These are phyloP conservation scores for Turnera subulata DNA, from an alignment of 345 rosid genomes.

Conservation along the genomic window DNA sequence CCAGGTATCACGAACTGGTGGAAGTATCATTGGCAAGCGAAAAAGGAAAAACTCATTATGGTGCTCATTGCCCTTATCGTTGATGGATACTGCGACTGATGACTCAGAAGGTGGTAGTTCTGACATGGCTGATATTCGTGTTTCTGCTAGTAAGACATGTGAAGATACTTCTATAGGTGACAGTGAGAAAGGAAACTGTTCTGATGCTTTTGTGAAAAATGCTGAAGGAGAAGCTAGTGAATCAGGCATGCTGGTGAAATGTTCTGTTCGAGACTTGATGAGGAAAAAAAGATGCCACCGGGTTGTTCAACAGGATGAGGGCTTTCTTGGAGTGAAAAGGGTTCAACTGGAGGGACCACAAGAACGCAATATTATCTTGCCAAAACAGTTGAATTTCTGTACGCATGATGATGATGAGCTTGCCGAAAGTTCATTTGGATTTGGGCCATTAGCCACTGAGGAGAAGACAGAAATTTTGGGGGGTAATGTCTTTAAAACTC, in stretches of 20 bases:
- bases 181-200: conserved; percentile 30
- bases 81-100: conserved; percentile 27
- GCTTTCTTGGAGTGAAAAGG: conserved; percentile 29
- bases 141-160: conserved; percentile 28
- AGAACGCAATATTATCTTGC: conserved; percentile 10
- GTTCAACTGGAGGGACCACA: conserved; percentile 26
- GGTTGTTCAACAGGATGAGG: conserved; percentile 37
- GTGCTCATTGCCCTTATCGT: conserved; percentile 64
- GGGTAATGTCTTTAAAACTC: conserved; percentile 5
- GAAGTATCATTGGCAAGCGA: conserved; percentile 26
- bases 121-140: conserved; percentile 21
- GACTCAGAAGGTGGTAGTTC: conserved; percentile 26
- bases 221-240: conserved; percentile 29
- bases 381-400: conserved; percentile 29
- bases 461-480: conserved; percentile 9
- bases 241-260: conserved; percentile 33
- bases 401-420: conserved; percentile 15
- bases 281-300: conserved; percentile 58
- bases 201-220: conserved; percentile 24
- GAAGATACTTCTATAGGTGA: conserved; percentile 8
- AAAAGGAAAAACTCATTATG: conserved; percentile 42
- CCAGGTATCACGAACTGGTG: conserved; percentile 23
- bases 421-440: conserved; percentile 13
- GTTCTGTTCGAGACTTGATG: conserved; percentile 85
- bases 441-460: conserved; percentile 3